A percentile compares a stretch with the other conserved stretches of the same genome.
Evolutionary conservation across 257 asterid genomes (phyloP).

Genomic region (Fraxinus cuspidata): DNA sequence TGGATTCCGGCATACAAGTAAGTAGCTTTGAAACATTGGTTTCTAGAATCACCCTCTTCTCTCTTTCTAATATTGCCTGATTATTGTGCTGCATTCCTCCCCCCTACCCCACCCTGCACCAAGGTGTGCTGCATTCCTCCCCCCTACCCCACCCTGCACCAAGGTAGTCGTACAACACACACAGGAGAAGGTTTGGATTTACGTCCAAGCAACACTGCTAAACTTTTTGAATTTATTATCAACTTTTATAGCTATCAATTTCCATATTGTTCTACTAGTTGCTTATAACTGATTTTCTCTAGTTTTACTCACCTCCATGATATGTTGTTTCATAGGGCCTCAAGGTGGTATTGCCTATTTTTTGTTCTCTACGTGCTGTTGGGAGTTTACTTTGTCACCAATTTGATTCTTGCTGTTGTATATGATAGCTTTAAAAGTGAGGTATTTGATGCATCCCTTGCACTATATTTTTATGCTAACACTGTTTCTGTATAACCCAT

Average conservation of each 20-base stretch:
- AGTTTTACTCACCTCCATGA: conserved; percentile 22
- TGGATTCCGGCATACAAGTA: conserved; percentile 99
- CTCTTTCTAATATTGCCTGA: conserved; percentile 12
- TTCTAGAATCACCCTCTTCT: conserved; percentile 5
- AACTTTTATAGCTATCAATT: neutral
- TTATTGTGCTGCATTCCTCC: neutral
- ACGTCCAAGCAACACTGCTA: neutral
- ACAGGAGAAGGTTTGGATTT: conserved; percentile 5
- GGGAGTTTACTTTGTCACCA: conserved; percentile 98
- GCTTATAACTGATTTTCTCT: conserved; percentile 4
- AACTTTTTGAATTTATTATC: neutral
- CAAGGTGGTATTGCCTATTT: conserved; percentile 84
- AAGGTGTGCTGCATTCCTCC: neutral
- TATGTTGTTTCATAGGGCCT: conserved; percentile 61
- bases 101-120: neutral
- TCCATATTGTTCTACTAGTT: neutral
- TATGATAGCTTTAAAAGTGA: conserved; percentile 94
- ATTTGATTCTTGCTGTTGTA: conserved; percentile 96
- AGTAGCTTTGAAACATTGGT: conserved; percentile 29
- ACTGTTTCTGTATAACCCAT: neutral
- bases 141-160: neutral
- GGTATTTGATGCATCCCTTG: conserved; percentile 46
- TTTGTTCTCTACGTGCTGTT: conserved; percentile 84
- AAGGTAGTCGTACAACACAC: neutral
- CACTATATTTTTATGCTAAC: neutral